Conservation (phyloP, 495 filamentous ascomycete genomes). For the Lasiosphaeris hirsuta region DNA sequence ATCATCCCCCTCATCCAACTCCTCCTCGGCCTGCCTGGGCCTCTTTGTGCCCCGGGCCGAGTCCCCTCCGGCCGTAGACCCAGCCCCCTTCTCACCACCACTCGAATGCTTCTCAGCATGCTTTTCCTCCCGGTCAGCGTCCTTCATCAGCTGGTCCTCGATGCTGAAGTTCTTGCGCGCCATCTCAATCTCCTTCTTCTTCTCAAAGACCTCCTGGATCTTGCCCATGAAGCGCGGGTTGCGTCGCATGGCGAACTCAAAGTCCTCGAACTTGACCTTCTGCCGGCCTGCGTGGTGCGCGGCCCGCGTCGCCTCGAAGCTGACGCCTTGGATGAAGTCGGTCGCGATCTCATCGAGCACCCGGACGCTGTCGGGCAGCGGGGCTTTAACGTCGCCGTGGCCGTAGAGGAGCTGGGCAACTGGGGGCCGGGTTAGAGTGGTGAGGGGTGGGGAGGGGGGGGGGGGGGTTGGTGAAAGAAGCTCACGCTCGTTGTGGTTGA, state of each 20-base stretch:
- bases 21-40: constrained; percentile 31
- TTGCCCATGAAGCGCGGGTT: constrained; percentile 84
- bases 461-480: constrained; percentile 11
- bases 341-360: constrained; percentile 92
- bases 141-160: constrained; percentile 42
- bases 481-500: constrained; percentile 71
- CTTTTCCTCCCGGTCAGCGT: constrained; percentile 41
- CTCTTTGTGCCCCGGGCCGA: constrained; percentile 9
- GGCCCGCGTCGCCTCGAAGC: constrained; percentile 78
- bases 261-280: constrained; percentile 97
- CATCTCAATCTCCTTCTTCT: constrained; percentile 74
- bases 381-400: constrained; percentile 69
- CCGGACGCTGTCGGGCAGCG: constrained; percentile 77
- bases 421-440: constrained; percentile 28
- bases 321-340: constrained; percentile 84
- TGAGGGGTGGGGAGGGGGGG: constrained; percentile 1
- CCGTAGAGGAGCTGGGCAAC: constrained; percentile 81
- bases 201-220: constrained; percentile 80
- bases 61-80: background rate
- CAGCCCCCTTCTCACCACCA: constrained; percentile 5
- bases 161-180: constrained; percentile 64
- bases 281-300: constrained; percentile 80
- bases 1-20: constrained; percentile 36
- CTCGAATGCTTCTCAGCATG: constrained; percentile 13
- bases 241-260: constrained; percentile 84